Base-by-base conservation (phyloP, 116 monocot genomes). In the Zostera marina region DNA sequence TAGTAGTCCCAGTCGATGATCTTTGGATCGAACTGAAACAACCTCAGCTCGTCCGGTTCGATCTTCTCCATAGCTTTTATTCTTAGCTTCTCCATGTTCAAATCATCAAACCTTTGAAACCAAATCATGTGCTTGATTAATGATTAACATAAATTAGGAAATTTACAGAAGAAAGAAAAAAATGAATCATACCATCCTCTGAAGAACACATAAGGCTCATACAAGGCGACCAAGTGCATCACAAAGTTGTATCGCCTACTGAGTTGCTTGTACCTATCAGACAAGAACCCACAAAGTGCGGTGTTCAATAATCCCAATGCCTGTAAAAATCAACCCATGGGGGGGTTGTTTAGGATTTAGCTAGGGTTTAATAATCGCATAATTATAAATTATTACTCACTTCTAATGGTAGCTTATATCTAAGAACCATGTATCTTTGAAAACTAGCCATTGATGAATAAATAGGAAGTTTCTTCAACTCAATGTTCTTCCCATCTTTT, bases 1-100 rank as follows among this genome's bases (percentile, higher is more conserved):
- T 82, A 82, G 26, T 82, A 42, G 9, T 72, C 48, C 82, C 82
- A 82, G 15, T 82, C 67, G 32, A 82, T 67, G 4, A 39, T 6
- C 49, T 75, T 78, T 6, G 69, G 66, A 21, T 82, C 78, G 22
- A 74, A 82, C 44, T 52, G 15, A 22, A 82, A 75, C 24, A 68
- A 2, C 2, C 57, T 53, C 0, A 24, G 19, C 38, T 56, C 68
- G 7, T 40, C 47, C 14, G 48, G 17, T 9, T 54, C 20, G 41
- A 58, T 47, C 41, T 64, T 68, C 3, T 6, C 19, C 20, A 23
- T 56, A 8, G 52, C 44, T 41, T 42, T 47, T 7, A 59, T 4
- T 47, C 66, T 61, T 60, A 75, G 47, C 52, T 59, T 74, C 48
- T 75, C 74, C 64, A 78, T 24, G 69, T 82, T 77, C 32, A 66